phyloP scores from a whole-genome alignment of 1,284 basidiomycete species.

The Ganoderma sp. region DNA sequence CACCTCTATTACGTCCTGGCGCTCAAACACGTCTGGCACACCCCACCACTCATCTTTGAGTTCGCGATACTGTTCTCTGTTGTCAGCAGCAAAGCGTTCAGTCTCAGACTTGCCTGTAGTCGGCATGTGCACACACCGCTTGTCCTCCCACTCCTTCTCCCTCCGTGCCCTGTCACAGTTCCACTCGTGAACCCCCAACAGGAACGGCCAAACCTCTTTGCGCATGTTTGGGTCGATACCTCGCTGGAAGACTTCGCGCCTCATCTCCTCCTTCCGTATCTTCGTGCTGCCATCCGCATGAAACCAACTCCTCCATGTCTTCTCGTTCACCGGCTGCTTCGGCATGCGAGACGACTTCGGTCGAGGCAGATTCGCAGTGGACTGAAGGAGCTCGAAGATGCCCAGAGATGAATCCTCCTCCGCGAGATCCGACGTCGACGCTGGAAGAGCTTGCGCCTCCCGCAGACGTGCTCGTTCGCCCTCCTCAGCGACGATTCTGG shows the following conservation, averaged over 20 bases:
- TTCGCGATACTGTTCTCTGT: slow-evolving; percentile 69
- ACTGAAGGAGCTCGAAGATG: slow-evolving; percentile 87
- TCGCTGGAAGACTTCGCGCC: slow-evolving; percentile 75
- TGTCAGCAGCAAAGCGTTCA: background rate
- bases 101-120: background rate
- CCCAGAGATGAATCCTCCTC: slow-evolving; percentile 81
- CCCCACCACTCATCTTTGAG: slow-evolving; percentile 84
- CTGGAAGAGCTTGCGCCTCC: slow-evolving; percentile 72
- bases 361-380: slow-evolving; percentile 76
- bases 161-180: slow-evolving; percentile 62
- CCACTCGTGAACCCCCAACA: slow-evolving; percentile 88
- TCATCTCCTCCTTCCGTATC: slow-evolving; percentile 72
- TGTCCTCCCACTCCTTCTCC: slow-evolving; percentile 62
- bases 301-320: slow-evolving; percentile 78
- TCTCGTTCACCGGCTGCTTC: slow-evolving; percentile 70
- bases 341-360: slow-evolving; percentile 79
- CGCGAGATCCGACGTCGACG: slow-evolving; percentile 52
- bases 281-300: slow-evolving; percentile 69
- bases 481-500: slow-evolving; percentile 93
- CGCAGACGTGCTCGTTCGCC: slow-evolving; percentile 84
- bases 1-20: slow-evolving; percentile 78
- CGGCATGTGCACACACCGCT: slow-evolving; percentile 54
- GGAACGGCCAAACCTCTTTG: slow-evolving; percentile 86
- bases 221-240: slow-evolving; percentile 67
- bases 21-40: slow-evolving; percentile 79